phyloP scores from a whole-genome alignment of 73 alveolate species.

The Stentor roeselii region DNA sequence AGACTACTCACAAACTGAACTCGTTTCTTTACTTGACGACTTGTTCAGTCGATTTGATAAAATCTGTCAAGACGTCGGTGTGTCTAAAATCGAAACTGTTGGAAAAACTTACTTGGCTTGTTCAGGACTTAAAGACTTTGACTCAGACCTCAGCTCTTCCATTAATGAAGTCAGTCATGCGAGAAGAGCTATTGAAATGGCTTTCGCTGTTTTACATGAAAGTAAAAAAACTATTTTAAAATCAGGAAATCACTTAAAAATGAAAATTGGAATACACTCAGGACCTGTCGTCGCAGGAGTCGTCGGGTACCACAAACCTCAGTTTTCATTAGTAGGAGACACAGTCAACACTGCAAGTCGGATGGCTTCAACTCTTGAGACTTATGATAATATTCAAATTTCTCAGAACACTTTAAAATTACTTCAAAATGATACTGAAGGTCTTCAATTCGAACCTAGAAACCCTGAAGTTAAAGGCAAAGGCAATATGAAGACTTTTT shows the following conservation, averaged over 20 bases:
- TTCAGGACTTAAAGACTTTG: conserved; percentile 74
- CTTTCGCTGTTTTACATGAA: neutral
- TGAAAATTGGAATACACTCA: conserved; percentile 95
- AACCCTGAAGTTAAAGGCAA: conserved; percentile 32
- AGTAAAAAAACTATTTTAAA: neutral
- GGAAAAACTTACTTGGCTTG: conserved; percentile 82
- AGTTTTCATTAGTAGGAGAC: conserved; percentile 97
- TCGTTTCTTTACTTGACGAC: conserved; percentile 51
- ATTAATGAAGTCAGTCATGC: conserved; percentile 31
- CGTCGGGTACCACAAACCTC: conserved; percentile 97
- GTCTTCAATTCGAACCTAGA: neutral
- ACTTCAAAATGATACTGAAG: conserved; percentile 8
- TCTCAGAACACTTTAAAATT: neutral
- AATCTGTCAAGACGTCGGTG: conserved; percentile 48
- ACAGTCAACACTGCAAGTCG: conserved; percentile 98
- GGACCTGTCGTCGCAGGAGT: conserved; percentile 98
- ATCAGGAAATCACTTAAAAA: conserved; percentile 27
- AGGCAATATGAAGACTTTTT: neutral
- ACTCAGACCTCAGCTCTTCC: conserved; percentile 31
- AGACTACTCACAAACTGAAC: conserved; percentile 45
- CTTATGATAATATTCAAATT: neutral
- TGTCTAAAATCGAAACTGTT: conserved; percentile 72
- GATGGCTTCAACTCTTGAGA: conserved; percentile 80
- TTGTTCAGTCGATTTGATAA: conserved; percentile 70
- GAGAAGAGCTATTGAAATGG: neutral